phyloP scores from a whole-genome alignment of 768 basidiomycete genomes.

The Galerina sulciceps region DNA sequence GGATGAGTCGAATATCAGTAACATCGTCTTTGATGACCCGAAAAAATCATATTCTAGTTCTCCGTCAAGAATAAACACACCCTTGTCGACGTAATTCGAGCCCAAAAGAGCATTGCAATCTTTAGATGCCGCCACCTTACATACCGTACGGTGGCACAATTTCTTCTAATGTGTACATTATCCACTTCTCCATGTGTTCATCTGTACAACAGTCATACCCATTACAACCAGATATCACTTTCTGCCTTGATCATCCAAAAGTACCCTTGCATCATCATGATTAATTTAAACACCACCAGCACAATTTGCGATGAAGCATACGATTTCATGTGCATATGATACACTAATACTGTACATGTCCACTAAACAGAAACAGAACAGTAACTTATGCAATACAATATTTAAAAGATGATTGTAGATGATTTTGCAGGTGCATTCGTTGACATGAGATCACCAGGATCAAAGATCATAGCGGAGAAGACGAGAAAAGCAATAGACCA shows the following conservation, averaged over 20 bases:
- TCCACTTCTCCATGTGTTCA: not conserved
- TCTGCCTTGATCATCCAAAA: not conserved
- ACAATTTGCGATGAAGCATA: no score
- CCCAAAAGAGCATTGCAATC: slow-evolving; percentile 10
- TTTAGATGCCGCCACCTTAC: not conserved
- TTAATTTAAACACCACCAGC: slow-evolving; percentile 4
- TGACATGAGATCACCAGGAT: slow-evolving; percentile 21
- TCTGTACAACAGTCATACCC: slow-evolving; percentile 22
- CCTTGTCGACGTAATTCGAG: slow-evolving; percentile 11
- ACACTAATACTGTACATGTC: slow-evolving; percentile 20
- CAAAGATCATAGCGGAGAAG: not conserved
- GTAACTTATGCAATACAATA: slow-evolving; percentile 19
- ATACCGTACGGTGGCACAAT: not conserved
- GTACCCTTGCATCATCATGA: not conserved
- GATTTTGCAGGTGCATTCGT: slow-evolving; percentile 7
- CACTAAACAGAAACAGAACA: slow-evolving; percentile 17
- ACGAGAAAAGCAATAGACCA: not conserved
- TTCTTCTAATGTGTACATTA: slow-evolving; percentile 11
- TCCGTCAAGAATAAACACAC: slow-evolving; percentile 6
- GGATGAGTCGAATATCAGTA: slow-evolving; percentile 33
- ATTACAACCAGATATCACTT: slow-evolving; percentile 10
- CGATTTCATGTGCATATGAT: slow-evolving; percentile 13
- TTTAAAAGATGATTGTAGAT: slow-evolving; percentile 21
- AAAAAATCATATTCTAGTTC: slow-evolving; percentile 12
- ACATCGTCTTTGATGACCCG: slow-evolving; percentile 11